Conservation (phyloP, 2,329 filamentous ascomycete species). For the Ophiosphaerella korrae region DNA sequence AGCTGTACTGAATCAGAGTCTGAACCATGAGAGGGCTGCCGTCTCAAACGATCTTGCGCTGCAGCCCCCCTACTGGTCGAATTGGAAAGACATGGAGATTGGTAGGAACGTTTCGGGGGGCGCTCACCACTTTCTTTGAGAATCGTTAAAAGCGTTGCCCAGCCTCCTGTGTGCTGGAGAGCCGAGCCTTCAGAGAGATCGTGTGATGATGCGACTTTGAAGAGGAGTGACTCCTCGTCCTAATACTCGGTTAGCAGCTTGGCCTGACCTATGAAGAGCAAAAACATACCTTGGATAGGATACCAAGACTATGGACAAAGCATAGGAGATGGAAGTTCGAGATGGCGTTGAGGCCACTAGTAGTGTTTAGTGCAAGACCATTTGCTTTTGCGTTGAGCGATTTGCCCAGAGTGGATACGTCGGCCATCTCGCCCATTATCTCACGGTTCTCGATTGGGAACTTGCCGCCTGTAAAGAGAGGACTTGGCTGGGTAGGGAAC, state of each 20-base stretch:
- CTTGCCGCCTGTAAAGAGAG: conserved; percentile 71
- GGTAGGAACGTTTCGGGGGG: conserved; percentile 72
- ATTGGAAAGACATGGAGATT: conserved; percentile 32
- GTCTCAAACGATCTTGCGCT: conserved; percentile 24
- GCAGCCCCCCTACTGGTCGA: conserved; percentile 46
- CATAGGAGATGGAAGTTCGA: conserved; percentile 96
- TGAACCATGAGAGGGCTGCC: conserved; percentile 42
- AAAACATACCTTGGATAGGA: conserved; percentile 76
- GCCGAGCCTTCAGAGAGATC: conserved; percentile 81
- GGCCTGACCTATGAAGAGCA: neutral
- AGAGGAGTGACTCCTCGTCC: conserved; percentile 89
- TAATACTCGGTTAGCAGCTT: conserved; percentile 49
- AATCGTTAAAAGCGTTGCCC: conserved; percentile 92
- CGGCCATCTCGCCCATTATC: conserved; percentile 82
- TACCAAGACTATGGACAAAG: conserved; percentile 79
- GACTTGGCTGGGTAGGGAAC: conserved; percentile 81
- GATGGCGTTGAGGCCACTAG: conserved; percentile 69
- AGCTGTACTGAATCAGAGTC: conserved; percentile 63
- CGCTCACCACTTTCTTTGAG: conserved; percentile 97
- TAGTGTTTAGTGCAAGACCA: conserved; percentile 59
- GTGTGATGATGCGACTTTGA: conserved; percentile 80
- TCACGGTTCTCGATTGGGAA: conserved; percentile 95
- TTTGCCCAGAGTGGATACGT: conserved; percentile 69
- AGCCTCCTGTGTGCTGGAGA: conserved; percentile 84
- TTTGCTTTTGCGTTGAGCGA: conserved; percentile 67